Evolutionary conservation across 495 filamentous ascomycete species (phyloP), one percentile per base, ranked within the genome.

Genomic region (Pseudoneurospora amorphoporcata): DNA sequence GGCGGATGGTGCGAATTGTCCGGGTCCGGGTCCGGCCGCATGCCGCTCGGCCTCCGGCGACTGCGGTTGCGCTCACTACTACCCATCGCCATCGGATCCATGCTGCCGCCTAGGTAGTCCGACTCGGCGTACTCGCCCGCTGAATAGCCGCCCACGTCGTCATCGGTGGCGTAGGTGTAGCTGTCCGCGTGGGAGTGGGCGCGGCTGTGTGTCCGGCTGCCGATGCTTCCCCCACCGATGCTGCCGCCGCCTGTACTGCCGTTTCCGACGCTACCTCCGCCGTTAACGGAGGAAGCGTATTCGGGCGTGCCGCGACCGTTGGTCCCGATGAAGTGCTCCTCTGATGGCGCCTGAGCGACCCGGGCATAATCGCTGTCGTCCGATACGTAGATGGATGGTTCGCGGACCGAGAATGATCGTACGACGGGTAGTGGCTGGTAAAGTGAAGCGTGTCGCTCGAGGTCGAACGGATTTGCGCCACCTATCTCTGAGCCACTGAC

Each of bases 361-460:
- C 77, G 73, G 3, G 82, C 71, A 70, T 78, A 84, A 19, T 86
- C 80, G 58, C 81, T 82, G 72, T 86, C 84, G 71, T 87, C 86
- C 5, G 81, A 84, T 29, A 87, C 79, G 75, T 87, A 87, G 73
- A 86, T 86, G 35, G 84, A 84, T 29, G 85, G 84, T 68, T 88
- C 86, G 40, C 81, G 79, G 70, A 76, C 76, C 8, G 45, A 42
- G 17, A 76, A 72, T 37, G 79, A 72, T 61, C 53, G 53, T 37
- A 65, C 53, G 3, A 37, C 53, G 29, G 53, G 53, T 14, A 77
- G 41, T 1, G 83, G 81, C 19, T 81, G 81, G 70, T 86, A 87
- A 3, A 87, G 76, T 38, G 86, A 87, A 0, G 84, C 81, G 73
- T 87, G 87, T 14, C 85, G 83, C 75, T 88, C 86, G 12, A 87